Conservation (phyloP, 257 asterid species). For the Linaria vulgaris region DNA sequence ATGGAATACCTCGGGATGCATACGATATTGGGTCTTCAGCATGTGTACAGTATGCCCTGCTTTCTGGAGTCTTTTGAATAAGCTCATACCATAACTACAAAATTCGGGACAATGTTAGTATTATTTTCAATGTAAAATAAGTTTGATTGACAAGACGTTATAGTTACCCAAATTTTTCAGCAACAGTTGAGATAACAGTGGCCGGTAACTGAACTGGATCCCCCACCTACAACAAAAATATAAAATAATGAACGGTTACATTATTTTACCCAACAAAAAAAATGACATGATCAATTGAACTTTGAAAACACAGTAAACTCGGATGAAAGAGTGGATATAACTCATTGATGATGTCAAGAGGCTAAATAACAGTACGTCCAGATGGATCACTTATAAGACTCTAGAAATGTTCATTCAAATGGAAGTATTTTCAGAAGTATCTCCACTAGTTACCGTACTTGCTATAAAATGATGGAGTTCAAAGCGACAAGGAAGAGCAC, state of each 20-base stretch:
- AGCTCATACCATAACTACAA: slow-evolving; percentile 76
- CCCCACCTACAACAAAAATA: slow-evolving; percentile 62
- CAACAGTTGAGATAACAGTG: slow-evolving; percentile 79
- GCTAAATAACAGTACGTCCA: background rate
- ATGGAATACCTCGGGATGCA: slow-evolving; percentile 92
- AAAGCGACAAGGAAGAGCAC: slow-evolving; percentile 18
- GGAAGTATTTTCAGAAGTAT: background rate
- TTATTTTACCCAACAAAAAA: slow-evolving; percentile 16
- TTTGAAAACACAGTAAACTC: slow-evolving; percentile 7
- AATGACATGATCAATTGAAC: slow-evolving; percentile 5
- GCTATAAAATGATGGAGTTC: slow-evolving; percentile 1
- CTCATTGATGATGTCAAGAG: background rate
- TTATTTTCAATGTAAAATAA: slow-evolving; percentile 7
- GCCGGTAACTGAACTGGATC: slow-evolving; percentile 99
- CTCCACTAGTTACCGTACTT: background rate
- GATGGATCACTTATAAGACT: slow-evolving; percentile 2
- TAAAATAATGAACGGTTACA: background rate
- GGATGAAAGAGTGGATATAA: slow-evolving; percentile 1
- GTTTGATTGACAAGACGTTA: slow-evolving; percentile 4
- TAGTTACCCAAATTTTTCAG: slow-evolving; percentile 72
- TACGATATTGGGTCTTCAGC: slow-evolving; percentile 98
- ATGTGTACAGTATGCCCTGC: slow-evolving; percentile 98
- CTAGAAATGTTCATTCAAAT: background rate
- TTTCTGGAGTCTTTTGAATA: slow-evolving; percentile 81
- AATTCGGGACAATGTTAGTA: slow-evolving; percentile 12